Evolutionary conservation across 768 basidiomycete genomes (phyloP).

Genomic region (Tubosaeta brunneosetosa): DNA sequence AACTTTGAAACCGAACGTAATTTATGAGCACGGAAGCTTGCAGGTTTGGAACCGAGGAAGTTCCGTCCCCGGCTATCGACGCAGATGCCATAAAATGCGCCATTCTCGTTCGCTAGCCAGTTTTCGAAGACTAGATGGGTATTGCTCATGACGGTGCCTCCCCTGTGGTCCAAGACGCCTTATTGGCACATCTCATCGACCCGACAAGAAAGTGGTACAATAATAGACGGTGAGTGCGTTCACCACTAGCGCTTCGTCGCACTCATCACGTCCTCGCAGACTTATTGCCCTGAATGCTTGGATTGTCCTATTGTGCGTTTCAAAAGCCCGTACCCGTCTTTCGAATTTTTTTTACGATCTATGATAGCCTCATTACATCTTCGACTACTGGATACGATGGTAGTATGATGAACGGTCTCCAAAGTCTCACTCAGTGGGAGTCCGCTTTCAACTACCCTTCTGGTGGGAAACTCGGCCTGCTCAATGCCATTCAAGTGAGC

Average conservation of each 20-base stretch:
- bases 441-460: conserved; percentile 53
- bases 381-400: conserved; percentile 75
- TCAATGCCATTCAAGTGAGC: conserved; percentile 68
- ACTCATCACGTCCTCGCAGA: conserved; percentile 28
- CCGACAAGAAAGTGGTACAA: conserved; percentile 71
- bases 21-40: no score
- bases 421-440: conserved; percentile 65
- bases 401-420: conserved; percentile 76
- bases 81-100: no score
- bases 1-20: no score
- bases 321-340: background rate
- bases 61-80: no score
- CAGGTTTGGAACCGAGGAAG: no score
- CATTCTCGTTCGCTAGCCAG: no score
- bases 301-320: conserved; percentile 61
- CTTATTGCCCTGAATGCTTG: conserved; percentile 62
- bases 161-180: conserved; percentile 27
- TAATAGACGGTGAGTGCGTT: conserved; percentile 52
- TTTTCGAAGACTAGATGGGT: conserved; percentile 39
- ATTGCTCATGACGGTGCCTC: conserved; percentile 40
- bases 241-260: background rate
- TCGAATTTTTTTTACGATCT: background rate
- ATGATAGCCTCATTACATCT: conserved; percentile 60
- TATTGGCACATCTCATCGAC: conserved; percentile 54
- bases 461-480: conserved; percentile 55